Percentiles rank a stretch among this genome's conserved stretches.
phyloP scores from a whole-genome alignment of 2,329 filamentous ascomycete genomes.

The Cladophialophora exuberans region DNA sequence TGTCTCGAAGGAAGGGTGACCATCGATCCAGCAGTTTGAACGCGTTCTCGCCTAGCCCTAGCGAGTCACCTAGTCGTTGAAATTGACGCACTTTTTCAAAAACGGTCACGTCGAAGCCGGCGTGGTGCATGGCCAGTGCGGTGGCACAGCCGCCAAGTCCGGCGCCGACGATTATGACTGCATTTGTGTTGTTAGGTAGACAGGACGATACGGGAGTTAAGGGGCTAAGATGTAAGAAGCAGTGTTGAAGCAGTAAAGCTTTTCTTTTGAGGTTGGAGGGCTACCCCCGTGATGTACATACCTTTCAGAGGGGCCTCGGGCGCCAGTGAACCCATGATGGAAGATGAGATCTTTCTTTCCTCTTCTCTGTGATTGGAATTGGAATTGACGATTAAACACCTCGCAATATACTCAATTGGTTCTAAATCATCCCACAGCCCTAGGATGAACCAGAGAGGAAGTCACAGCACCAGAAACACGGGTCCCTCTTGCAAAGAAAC shows the following conservation, averaged over 20 bases:
- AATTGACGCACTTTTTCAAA: slow-evolving; percentile 53
- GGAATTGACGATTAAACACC: not conserved
- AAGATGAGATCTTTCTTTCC: not conserved
- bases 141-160: slow-evolving; percentile 66
- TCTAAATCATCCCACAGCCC: no score
- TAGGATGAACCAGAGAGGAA: no score
- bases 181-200: not conserved
- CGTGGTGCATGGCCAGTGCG: slow-evolving; percentile 65
- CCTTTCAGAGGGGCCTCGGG: slow-evolving; percentile 23
- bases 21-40: slow-evolving; percentile 37
- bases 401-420: no score
- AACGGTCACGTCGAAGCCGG: slow-evolving; percentile 62
- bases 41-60: slow-evolving; percentile 35
- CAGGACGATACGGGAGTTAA: not conserved
- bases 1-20: slow-evolving; percentile 48
- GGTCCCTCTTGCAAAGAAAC: no score
- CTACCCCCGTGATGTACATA: slow-evolving; percentile 1
- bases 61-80: slow-evolving; percentile 49
- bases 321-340: slow-evolving; percentile 23
- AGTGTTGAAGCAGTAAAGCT: no score
- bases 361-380: not conserved
- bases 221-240: no score
- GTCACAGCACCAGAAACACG: no score
- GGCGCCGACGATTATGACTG: slow-evolving; percentile 32
- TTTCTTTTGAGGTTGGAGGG: no score